These are phyloP conservation scores for Kockiozyma suomiensis DNA, from an alignment of 805 yeast species.

Conservation along the genomic window DNA sequence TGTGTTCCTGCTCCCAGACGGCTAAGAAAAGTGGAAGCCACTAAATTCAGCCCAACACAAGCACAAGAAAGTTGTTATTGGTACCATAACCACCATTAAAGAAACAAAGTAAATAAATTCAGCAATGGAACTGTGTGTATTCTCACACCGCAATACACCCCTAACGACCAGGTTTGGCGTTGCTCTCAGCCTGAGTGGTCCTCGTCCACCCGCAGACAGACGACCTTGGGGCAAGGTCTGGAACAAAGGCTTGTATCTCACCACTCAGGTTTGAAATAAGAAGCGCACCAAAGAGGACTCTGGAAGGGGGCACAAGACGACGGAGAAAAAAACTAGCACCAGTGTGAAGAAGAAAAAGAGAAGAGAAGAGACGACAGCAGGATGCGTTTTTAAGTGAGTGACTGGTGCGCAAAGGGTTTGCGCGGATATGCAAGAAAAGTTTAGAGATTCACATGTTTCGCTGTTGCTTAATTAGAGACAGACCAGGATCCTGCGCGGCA, in stretches of 20 bases:
- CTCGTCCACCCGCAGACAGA: slow-evolving; percentile 7
- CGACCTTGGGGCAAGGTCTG: slow-evolving; percentile 8
- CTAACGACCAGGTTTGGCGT: background rate
- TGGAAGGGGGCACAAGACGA: slow-evolving; percentile 6
- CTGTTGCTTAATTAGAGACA: background rate
- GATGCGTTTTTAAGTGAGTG: background rate
- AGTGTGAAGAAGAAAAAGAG: slow-evolving; percentile 16
- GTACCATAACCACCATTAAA: slow-evolving; percentile 34
- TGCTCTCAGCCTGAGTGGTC: slow-evolving; percentile 5
- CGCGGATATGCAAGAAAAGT: background rate
- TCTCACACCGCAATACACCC: slow-evolving; percentile 10
- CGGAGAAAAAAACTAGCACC: slow-evolving; percentile 24
- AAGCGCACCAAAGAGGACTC: background rate
- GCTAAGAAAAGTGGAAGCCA: slow-evolving; percentile 6
- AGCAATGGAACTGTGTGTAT: slow-evolving; percentile 33
- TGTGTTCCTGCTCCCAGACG: slow-evolving; percentile 33
- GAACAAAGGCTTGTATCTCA: slow-evolving; percentile 17
- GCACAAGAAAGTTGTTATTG: slow-evolving; percentile 29
- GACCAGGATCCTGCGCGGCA: background rate
- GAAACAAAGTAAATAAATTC: slow-evolving; percentile 11
- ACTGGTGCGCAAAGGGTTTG: background rate
- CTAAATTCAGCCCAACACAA: slow-evolving; percentile 28
- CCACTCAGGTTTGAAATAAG: slow-evolving; percentile 16
- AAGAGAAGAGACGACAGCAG: background rate
- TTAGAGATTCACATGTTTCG: too few relatives aligned